These are phyloP conservation scores for Lichtheimia hyalospora DNA, from an alignment of 371 early-diverging fungal species.

Conservation along the genomic window DNA sequence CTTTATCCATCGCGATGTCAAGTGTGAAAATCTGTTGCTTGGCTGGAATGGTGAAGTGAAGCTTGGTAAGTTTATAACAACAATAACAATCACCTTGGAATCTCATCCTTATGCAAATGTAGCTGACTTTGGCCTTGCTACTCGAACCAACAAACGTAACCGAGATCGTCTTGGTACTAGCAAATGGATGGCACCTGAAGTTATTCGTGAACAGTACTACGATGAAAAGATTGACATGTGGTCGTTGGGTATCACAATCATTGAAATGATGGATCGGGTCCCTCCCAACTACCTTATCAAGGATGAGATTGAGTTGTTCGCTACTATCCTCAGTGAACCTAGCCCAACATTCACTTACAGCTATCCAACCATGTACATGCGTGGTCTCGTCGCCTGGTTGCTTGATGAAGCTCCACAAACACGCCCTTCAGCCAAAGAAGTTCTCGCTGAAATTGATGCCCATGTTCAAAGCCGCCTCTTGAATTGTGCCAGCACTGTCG, in stretches of 20 bases:
- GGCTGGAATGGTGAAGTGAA: conserved; percentile 93
- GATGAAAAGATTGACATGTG: conserved; percentile 91
- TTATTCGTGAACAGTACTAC: conserved; percentile 89
- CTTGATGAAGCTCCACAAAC: conserved; percentile 39
- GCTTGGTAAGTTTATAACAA: conserved; percentile 96
- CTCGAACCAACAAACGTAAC: conserved; percentile 52
- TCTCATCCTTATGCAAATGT: conserved; percentile 16
- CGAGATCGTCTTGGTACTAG: conserved; percentile 91
- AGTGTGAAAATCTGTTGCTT: conserved; percentile 96
- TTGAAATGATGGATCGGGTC: conserved; percentile 53
- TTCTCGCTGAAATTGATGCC: conserved; percentile 31
- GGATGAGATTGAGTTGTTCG: conserved; percentile 46
- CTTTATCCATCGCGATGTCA: conserved; percentile 96
- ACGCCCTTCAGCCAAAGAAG: conserved; percentile 44
- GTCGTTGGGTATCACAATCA: conserved; percentile 84
- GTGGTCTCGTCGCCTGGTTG: conserved; percentile 51
- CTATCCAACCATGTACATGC: conserved; percentile 51
- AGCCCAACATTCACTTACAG: conserved; percentile 51
- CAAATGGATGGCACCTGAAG: conserved; percentile 97
- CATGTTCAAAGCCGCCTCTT: conserved; percentile 41
- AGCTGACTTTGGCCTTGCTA: conserved; percentile 47
- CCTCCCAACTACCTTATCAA: conserved; percentile 52
- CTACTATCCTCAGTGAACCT: conserved; percentile 38
- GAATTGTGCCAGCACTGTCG: conserved; percentile 31
- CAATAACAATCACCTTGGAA: conserved; percentile 41